phyloP scores from a whole-genome alignment of 768 basidiomycete genomes.

The Obba rivulosa region DNA sequence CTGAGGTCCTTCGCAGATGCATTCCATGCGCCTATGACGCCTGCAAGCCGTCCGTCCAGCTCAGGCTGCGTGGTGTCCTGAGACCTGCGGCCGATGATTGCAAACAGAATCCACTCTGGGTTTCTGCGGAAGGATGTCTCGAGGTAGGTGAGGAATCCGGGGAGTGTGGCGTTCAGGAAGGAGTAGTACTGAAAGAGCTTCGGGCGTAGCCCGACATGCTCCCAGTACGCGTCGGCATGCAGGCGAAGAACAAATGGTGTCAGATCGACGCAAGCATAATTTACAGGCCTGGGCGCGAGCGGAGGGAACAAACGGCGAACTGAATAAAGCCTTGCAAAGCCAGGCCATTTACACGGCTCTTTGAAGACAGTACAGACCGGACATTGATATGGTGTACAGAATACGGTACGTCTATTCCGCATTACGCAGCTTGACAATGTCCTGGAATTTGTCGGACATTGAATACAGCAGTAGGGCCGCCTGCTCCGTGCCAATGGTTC shows the following conservation, averaged over 20 bases:
- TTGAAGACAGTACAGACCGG: too few relatives aligned
- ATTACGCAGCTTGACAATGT: too few relatives aligned
- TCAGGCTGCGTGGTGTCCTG: constrained; percentile 23
- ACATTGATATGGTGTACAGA: too few relatives aligned
- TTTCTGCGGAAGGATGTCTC: constrained; percentile 15
- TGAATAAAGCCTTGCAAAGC: too few relatives aligned
- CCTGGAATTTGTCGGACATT: too few relatives aligned
- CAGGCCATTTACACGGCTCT: too few relatives aligned
- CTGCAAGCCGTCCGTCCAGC: constrained; percentile 31
- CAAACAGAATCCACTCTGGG: constrained; percentile 25
- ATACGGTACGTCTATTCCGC: too few relatives aligned
- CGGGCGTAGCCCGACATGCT: constrained; percentile 17
- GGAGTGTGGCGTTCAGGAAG: constrained; percentile 13
- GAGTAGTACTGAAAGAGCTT: constrained; percentile 30
- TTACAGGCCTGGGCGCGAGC: too few relatives aligned
- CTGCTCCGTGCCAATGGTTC: too few relatives aligned
- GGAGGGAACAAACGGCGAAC: too few relatives aligned
- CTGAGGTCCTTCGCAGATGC: constrained; percentile 23
- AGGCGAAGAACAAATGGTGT: constrained; percentile 34
- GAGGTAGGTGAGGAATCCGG: constrained; percentile 15
- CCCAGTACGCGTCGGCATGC: constrained; percentile 28
- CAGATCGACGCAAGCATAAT: too few relatives aligned
- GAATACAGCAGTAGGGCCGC: too few relatives aligned
- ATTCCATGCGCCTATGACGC: constrained; percentile 35
- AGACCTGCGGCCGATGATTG: constrained; percentile 35